Conservation (phyloP, 164 flowering plant species). For the Vitis labrusca region DNA sequence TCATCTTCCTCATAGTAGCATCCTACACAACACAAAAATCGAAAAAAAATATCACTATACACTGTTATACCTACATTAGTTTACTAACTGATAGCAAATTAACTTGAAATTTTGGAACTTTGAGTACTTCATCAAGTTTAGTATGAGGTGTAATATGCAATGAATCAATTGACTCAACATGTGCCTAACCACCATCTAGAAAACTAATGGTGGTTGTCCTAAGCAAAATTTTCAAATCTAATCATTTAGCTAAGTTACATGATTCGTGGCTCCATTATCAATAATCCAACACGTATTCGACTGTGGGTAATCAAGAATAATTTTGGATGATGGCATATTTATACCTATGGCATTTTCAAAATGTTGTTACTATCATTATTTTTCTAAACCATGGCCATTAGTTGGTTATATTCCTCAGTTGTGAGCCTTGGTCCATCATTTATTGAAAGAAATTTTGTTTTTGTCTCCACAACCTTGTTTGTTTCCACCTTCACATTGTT, state of each 20-base stretch:
- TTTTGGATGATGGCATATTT: no score
- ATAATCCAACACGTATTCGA: no score
- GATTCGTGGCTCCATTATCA: no score
- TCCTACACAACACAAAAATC: no score
- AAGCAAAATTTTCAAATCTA: neutral
- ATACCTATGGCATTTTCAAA: neutral
- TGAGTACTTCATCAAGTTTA: neutral
- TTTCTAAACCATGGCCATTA: neutral
- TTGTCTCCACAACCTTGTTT: no score
- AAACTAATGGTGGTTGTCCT: neutral
- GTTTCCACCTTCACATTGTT: no score
- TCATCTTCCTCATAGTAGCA: no score
- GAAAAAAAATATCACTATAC: neutral
- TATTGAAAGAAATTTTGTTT: neutral
- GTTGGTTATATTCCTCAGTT: neutral
- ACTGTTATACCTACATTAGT: neutral
- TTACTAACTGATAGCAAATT: slow-evolving; percentile 4
- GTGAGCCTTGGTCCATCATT: neutral
- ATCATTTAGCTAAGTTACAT: neutral
- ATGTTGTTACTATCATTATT: neutral
- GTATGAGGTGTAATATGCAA: neutral
- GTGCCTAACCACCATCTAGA: neutral
- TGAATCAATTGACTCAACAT: neutral
- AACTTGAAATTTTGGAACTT: neutral
- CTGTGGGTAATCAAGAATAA: no score